Conservation (phyloP, 805 yeast species). For the Myxozyma mucilagina region DNA sequence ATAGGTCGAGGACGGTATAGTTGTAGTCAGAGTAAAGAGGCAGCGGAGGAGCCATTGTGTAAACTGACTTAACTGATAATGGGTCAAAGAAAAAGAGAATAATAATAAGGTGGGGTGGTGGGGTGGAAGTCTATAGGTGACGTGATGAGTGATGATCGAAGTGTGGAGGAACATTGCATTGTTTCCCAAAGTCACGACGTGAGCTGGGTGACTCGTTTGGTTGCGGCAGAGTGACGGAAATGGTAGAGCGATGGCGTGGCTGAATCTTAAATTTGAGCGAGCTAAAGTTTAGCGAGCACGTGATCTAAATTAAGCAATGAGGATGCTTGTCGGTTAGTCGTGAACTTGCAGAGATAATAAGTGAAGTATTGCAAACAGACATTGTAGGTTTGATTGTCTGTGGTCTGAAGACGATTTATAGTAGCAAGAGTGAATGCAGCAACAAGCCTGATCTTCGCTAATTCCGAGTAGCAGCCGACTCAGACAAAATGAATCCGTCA, state of each 20-base stretch:
- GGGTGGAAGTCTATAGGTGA: too few species aligned
- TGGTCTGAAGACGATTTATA: too few species aligned
- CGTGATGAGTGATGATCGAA: too few species aligned
- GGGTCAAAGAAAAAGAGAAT: background rate
- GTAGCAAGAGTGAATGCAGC: too few species aligned
- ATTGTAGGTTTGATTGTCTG: too few species aligned
- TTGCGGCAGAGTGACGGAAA: background rate
- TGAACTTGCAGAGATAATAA: background rate
- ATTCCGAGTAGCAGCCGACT: too few species aligned
- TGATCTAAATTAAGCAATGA: background rate
- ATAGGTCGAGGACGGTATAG: slow-evolving; percentile 29
- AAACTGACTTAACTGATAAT: background rate
- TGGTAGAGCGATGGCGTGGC: background rate
- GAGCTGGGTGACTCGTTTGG: background rate
- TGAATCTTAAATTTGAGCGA: background rate
- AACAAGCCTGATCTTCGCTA: too few species aligned
- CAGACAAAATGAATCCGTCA: too few species aligned
- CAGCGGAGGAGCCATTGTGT: slow-evolving; percentile 21
- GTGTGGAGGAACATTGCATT: too few species aligned
- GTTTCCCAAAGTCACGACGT: too few species aligned
- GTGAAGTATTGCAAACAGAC: too few species aligned
- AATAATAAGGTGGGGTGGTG: too few species aligned
- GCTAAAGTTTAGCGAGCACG: background rate
- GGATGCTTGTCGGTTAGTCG: background rate
- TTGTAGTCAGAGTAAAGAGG: slow-evolving; percentile 33